phyloP scores from a whole-genome alignment of 208 protist species.

The Trypanosoma caninum region DNA sequence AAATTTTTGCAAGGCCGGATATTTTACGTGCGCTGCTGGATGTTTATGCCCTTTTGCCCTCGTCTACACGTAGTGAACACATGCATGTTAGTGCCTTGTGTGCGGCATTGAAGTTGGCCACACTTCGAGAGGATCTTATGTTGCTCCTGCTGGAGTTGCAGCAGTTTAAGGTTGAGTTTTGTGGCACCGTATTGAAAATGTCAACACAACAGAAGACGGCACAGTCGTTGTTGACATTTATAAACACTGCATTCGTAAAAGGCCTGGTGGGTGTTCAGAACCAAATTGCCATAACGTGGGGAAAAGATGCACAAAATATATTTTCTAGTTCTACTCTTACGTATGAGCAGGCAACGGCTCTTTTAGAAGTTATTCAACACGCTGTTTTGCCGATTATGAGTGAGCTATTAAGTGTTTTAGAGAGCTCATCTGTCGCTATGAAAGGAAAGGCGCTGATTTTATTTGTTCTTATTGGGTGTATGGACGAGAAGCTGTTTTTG shows the following conservation, averaged over 20 bases:
- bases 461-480: conserved; percentile 58
- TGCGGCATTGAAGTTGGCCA: conserved; percentile 70
- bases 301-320: conserved; percentile 15
- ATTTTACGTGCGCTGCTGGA: conserved; percentile 60
- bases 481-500: conserved; percentile 43
- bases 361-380: conserved; percentile 24
- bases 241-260: conserved; percentile 63
- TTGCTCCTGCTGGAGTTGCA: conserved; percentile 45
- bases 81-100: conserved; percentile 83
- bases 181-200: conserved; percentile 39
- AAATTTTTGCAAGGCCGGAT: conserved; percentile 48
- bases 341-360: conserved; percentile 6
- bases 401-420: conserved; percentile 26
- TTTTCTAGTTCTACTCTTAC: conserved; percentile 32
- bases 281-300: conserved; percentile 41
- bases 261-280: conserved; percentile 50
- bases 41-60: conserved; percentile 50
- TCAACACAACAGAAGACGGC: conserved; percentile 41
- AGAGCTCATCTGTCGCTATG: conserved; percentile 47
- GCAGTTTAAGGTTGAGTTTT: conserved; percentile 43
- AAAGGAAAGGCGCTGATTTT: conserved; percentile 77
- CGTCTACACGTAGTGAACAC: conserved; percentile 57
- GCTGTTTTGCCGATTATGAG: conserved; percentile 28
- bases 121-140: conserved; percentile 61
- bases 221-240: conserved; percentile 79